phyloP scores from a whole-genome alignment of 1,284 basidiomycete genomes.

The Puccinia horiana region DNA sequence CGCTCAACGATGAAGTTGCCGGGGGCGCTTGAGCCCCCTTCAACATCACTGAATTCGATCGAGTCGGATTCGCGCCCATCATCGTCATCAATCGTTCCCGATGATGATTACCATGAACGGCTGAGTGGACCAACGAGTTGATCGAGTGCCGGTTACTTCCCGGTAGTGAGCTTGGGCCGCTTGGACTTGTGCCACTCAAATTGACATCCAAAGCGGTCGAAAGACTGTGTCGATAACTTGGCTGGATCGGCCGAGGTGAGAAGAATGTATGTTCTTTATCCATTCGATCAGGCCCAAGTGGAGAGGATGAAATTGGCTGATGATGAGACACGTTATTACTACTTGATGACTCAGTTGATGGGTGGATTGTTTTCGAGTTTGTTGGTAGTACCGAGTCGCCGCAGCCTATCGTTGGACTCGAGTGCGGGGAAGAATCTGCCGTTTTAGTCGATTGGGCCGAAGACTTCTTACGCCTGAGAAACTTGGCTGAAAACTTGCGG shows the following conservation, averaged over 20 bases:
- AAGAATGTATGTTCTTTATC: neutral
- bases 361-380: neutral
- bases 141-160: neutral
- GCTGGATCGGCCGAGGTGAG: neutral
- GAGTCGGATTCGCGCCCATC: neutral
- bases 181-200: neutral
- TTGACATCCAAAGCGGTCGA: neutral
- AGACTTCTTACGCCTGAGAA: constrained; percentile 28
- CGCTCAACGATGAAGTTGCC: constrained; percentile 3
- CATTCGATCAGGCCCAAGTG: neutral
- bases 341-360: neutral
- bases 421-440: neutral
- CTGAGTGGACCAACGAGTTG: neutral
- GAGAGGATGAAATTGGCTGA: neutral
- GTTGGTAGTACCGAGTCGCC: neutral
- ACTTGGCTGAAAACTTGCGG: constrained; percentile 34
- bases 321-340: neutral
- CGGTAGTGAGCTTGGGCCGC: neutral
- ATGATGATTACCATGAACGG: neutral
- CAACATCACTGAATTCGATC: neutral
- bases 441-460: neutral
- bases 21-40: constrained; percentile 43
- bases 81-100: neutral
- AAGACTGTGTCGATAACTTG: constrained; percentile 27
- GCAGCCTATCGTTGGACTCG: neutral